Evolutionary conservation across 768 basidiomycete species (phyloP).

Genomic region (Sutorius australiensis): DNA sequence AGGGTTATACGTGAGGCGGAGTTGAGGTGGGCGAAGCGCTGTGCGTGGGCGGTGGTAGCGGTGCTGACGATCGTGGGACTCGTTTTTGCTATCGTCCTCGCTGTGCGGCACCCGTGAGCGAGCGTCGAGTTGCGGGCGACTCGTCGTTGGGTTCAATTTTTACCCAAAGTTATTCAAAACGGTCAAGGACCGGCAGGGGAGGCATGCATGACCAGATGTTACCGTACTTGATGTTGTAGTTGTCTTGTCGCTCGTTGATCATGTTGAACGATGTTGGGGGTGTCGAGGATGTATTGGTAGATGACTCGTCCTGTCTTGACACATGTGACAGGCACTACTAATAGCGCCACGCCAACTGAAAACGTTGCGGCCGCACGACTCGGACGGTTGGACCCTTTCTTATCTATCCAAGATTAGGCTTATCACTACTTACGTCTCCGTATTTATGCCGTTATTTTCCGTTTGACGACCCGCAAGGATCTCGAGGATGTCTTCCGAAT

Average conservation of each 20-base stretch:
- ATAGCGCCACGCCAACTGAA: no score
- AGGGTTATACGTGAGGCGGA: conserved; percentile 35
- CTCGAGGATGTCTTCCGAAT: conserved; percentile 13
- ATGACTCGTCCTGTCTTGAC: no score
- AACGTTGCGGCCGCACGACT: no score
- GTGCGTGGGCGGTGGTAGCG: conserved; percentile 6
- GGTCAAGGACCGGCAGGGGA: neutral
- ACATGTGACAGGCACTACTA: no score
- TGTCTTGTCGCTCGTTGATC: neutral
- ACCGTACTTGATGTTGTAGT: neutral
- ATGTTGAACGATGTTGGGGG: no score
- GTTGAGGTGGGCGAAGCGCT: conserved; percentile 42
- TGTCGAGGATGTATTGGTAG: no score
- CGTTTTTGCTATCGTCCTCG: neutral
- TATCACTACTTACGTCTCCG: no score
- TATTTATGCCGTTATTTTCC: no score
- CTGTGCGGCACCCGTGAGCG: neutral
- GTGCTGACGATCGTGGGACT: neutral
- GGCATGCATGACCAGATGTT: neutral
- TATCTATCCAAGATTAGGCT: no score
- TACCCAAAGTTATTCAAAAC: neutral
- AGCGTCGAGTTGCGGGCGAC: neutral
- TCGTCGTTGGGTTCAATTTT: neutral
- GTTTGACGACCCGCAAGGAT: no score
- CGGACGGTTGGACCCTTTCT: no score